Evolutionary conservation across 768 basidiomycete genomes (phyloP).

Genomic region (Clitopilus hobsonii): DNA sequence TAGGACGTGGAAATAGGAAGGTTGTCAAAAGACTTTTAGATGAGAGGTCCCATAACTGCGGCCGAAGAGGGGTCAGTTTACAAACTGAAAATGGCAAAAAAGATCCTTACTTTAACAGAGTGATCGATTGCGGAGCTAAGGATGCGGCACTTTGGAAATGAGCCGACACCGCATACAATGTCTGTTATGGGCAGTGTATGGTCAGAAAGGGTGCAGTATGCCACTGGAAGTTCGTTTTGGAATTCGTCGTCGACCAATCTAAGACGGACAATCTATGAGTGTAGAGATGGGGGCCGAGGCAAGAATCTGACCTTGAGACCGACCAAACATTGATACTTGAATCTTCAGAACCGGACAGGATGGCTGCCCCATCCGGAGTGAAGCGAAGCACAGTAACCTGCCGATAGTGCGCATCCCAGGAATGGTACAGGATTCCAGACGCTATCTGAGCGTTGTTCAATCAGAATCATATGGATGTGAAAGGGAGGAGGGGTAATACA

Average conservation of each 20-base stretch:
- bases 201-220: slow-evolving; percentile 79
- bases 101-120: slow-evolving; percentile 71
- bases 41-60: slow-evolving; percentile 76
- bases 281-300: slow-evolving; percentile 12
- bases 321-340: slow-evolving; percentile 89
- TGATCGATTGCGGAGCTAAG: slow-evolving; percentile 85
- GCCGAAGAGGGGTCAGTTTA: slow-evolving; percentile 6
- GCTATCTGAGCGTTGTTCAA: slow-evolving; percentile 49
- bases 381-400: slow-evolving; percentile 80
- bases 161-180: slow-evolving; percentile 73
- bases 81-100: slow-evolving; percentile 2
- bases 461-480: slow-evolving; percentile 3
- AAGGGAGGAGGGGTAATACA: slow-evolving; percentile 20
- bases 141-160: slow-evolving; percentile 71
- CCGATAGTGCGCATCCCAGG: slow-evolving; percentile 97
- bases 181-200: slow-evolving; percentile 90
- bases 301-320: slow-evolving; percentile 64
- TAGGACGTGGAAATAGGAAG: slow-evolving; percentile 79
- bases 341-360: slow-evolving; percentile 89
- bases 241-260: slow-evolving; percentile 74
- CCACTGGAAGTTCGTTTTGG: slow-evolving; percentile 72
- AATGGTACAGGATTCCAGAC: slow-evolving; percentile 89
- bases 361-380: slow-evolving; percentile 71
- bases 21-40: slow-evolving; percentile 76
- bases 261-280: slow-evolving; percentile 7